Conservation (phyloP, 108 stramenopile genomes). For the Schizochytrium sp. region DNA sequence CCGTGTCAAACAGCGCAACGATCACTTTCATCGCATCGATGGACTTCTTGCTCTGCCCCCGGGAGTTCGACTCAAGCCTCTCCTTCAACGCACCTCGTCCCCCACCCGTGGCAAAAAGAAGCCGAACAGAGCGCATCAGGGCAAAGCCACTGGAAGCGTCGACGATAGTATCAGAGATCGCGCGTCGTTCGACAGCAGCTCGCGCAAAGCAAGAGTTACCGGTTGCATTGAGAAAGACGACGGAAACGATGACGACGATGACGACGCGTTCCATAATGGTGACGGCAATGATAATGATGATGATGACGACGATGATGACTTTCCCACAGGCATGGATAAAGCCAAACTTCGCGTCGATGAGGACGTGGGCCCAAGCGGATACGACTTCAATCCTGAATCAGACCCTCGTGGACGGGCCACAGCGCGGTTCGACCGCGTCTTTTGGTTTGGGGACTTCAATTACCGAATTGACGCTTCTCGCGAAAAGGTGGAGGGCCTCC, state of each 20-base stretch:
- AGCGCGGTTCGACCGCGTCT: conserved; percentile 27
- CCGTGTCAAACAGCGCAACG: neutral
- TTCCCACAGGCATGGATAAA: neutral
- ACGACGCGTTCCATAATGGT: neutral
- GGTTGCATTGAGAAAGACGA: too few species aligned
- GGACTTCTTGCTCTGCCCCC: neutral
- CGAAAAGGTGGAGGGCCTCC: conserved; percentile 43
- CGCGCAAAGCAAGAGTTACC: neutral
- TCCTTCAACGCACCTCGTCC: too few species aligned
- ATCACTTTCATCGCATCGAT: neutral
- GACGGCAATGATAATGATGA: neutral
- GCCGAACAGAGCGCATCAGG: too few species aligned
- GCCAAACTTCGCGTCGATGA: neutral
- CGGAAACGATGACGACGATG: neutral
- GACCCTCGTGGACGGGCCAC: neutral
- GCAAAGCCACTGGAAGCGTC: too few species aligned
- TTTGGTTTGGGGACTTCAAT: conserved; percentile 54
- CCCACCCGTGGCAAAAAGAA: too few species aligned
- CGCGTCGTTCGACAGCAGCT: too few species aligned
- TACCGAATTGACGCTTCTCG: conserved; percentile 48
- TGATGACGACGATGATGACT: neutral
- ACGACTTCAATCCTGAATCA: neutral
- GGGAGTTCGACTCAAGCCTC: neutral
- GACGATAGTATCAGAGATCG: too few species aligned
- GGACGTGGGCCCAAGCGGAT: neutral